Evolutionary conservation across 75 land plant genomes (phyloP).

Genomic region (Selaginella moellendorffii): DNA sequence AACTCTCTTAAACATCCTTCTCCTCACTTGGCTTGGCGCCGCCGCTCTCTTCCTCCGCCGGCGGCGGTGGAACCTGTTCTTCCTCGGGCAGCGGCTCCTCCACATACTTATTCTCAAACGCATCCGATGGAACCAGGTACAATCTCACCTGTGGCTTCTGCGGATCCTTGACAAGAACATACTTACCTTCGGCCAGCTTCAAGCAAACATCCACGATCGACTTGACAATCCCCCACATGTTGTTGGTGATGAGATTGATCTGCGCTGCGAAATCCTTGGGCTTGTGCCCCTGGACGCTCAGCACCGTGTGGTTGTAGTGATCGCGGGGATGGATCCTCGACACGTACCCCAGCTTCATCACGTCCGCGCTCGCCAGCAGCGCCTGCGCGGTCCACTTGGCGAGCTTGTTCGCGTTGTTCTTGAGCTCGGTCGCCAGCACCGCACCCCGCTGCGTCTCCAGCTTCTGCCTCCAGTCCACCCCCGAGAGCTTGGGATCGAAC

Average conservation of each 20-base stretch:
- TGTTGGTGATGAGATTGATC: conserved; percentile 72
- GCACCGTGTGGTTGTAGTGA: conserved; percentile 75
- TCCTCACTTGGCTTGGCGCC: conserved; percentile 33
- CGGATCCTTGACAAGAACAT: too few species aligned
- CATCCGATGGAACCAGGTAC: conserved; percentile 92
- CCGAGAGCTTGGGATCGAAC: conserved; percentile 82
- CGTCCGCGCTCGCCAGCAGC: conserved; percentile 71
- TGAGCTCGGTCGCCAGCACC: conserved; percentile 89
- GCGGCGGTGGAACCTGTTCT: too few species aligned
- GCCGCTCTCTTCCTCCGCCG: too few species aligned
- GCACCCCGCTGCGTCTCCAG: conserved; percentile 73
- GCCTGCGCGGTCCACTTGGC: conserved; percentile 99
- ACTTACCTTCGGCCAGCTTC: conserved; percentile 83
- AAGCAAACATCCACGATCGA: conserved; percentile 85
- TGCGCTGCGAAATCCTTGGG: conserved; percentile 83
- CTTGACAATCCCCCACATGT: conserved; percentile 99
- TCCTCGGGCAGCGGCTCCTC: conserved; percentile 97
- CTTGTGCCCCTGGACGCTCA: conserved; percentile 82
- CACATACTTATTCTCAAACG: conserved; percentile 94
- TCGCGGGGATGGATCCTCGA: conserved; percentile 86
- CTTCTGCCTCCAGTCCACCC: conserved; percentile 97
- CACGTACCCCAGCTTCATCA: conserved; percentile 93
- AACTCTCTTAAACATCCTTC: conserved; percentile 43
- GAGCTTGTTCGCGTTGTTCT: conserved; percentile 94
- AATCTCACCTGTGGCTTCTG: conserved; percentile 79